These are phyloP conservation scores for Amaranthus hypochondriacus DNA, from an alignment of 148 eudicot species.

Conservation along the genomic window DNA sequence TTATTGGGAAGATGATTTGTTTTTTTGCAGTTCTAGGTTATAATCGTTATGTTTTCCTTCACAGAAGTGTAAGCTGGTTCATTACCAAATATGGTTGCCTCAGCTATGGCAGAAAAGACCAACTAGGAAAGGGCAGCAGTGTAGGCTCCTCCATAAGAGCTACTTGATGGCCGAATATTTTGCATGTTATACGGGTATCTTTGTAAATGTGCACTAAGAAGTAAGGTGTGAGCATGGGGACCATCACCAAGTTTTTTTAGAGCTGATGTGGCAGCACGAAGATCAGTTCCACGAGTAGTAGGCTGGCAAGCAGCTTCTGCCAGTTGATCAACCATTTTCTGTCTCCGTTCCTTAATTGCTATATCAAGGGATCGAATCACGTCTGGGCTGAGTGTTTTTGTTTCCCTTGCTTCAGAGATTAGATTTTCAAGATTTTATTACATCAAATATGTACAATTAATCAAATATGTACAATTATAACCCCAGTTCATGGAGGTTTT, in stretches of 20 bases:
- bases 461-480: no score
- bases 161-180: constrained; percentile 90
- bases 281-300: constrained; percentile 89
- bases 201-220: constrained; percentile 88
- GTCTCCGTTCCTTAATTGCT: constrained; percentile 67
- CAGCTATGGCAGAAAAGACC: constrained; percentile 87
- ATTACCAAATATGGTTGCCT: constrained; percentile 79
- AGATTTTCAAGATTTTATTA: no score
- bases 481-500: no score
- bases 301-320: constrained; percentile 97
- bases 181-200: constrained; percentile 85
- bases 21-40: no score
- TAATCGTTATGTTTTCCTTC: background rate
- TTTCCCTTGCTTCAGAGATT: constrained; percentile 75
- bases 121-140: constrained; percentile 97
- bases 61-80: constrained; percentile 90
- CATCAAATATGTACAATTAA: no score
- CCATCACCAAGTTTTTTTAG: constrained; percentile 97
- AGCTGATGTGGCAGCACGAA: constrained; percentile 79
- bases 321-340: constrained; percentile 90
- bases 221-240: constrained; percentile 83
- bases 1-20: no score
- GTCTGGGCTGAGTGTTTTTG: constrained; percentile 46
- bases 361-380: constrained; percentile 52
- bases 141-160: constrained; percentile 99